Percentiles rank a stretch among this genome's conserved stretches.
These are phyloP conservation scores for Nicotiana noctiflora DNA, from an alignment of 257 asterid genomes.

Conservation along the genomic window DNA sequence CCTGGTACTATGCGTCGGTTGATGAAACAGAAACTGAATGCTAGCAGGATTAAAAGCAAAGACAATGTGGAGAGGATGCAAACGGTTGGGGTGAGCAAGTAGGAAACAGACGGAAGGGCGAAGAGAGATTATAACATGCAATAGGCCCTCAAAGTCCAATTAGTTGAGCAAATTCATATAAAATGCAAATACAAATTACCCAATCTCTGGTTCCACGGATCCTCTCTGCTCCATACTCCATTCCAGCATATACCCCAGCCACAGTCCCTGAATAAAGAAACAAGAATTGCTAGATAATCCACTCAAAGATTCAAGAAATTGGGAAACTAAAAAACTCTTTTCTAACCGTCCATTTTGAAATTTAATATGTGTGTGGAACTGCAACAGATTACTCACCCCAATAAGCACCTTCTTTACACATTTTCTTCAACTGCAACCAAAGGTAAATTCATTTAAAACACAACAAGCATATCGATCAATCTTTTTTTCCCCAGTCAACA, in stretches of 20 bases:
- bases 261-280: conserved; percentile 51
- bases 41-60: neutral
- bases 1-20: neutral
- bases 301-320: neutral
- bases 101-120: neutral
- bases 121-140: neutral
- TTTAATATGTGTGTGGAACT: neutral
- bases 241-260: conserved; percentile 71
- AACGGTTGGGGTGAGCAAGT: neutral
- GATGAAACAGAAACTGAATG: neutral
- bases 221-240: conserved; percentile 61
- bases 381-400: conserved; percentile 62
- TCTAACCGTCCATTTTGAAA: neutral
- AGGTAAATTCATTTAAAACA: conserved; percentile 14
- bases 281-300: neutral
- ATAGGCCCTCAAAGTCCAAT: neutral
- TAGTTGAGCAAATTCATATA: neutral
- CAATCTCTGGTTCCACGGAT: conserved; percentile 77
- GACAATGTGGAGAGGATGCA: neutral
- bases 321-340: neutral
- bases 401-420: conserved; percentile 91
- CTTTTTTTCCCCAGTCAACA: neutral
- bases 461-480: neutral
- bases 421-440: conserved; percentile 66
- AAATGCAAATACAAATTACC: conserved; percentile 37